Percentiles rank a stretch among this genome's conserved stretches.
phyloP scores from a whole-genome alignment of 2,329 filamentous ascomycete species.

The Botrytis elliptica region DNA sequence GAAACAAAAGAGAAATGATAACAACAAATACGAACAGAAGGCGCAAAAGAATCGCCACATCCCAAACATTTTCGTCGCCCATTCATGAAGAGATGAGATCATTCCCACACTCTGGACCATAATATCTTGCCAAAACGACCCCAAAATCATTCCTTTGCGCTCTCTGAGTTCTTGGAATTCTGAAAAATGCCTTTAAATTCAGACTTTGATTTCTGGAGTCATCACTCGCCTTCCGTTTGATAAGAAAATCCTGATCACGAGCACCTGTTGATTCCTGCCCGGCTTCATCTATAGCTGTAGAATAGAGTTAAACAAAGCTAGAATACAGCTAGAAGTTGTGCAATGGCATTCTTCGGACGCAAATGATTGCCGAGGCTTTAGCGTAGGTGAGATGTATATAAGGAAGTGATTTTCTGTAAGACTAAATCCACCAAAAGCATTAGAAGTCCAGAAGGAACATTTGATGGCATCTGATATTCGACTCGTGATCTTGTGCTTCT shows the following conservation, averaged over 20 bases:
- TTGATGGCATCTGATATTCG: neutral
- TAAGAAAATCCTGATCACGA: neutral
- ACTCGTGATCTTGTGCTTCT: neutral
- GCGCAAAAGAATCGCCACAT: neutral
- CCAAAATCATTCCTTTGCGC: neutral
- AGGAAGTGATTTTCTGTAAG: neutral
- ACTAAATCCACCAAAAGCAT: too few species aligned
- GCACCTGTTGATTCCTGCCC: neutral
- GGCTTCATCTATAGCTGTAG: neutral
- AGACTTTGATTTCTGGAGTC: neutral
- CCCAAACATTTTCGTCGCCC: neutral
- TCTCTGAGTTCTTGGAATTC: neutral
- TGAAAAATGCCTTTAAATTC: neutral
- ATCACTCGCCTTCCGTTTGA: neutral
- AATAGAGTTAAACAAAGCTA: neutral
- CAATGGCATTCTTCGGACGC: neutral
- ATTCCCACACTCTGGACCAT: neutral
- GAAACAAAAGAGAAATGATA: rapidly evolving
- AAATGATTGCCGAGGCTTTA: neutral
- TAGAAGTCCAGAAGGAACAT: neutral
- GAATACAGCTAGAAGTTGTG: neutral
- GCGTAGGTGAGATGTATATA: neutral
- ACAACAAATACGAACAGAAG: neutral
- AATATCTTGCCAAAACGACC: neutral
- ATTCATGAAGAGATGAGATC: neutral